Conservation (phyloP, 2,329 filamentous ascomycete genomes). For the Hypoxylon sp. region DNA sequence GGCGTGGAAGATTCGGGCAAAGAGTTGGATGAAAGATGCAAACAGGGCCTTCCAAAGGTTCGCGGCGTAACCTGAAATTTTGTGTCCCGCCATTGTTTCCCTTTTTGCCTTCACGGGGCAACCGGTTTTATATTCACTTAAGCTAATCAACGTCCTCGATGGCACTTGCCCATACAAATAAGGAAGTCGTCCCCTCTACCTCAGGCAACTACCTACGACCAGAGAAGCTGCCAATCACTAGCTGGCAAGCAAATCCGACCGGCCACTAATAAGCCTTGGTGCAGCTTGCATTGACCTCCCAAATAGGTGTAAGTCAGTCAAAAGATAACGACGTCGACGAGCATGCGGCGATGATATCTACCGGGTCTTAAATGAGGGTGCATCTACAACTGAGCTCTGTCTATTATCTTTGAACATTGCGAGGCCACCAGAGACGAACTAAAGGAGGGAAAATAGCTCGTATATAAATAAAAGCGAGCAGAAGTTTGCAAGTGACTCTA, state of each 20-base stretch:
- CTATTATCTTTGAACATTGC: conserved; percentile 8
- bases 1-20: conserved; percentile 47
- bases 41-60: conserved; percentile 52
- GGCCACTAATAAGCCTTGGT: conserved; percentile 6
- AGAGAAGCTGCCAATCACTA: conserved; percentile 15
- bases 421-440: neutral
- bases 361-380: conserved; percentile 9
- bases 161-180: conserved; percentile 1
- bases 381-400: conserved; percentile 23
- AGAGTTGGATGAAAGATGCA: conserved; percentile 51
- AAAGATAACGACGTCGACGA: conserved; percentile 2
- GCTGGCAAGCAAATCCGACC: conserved; percentile 4
- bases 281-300: conserved; percentile 23
- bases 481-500: conserved; percentile 5
- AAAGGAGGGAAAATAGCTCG: neutral
- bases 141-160: neutral
- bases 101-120: conserved; percentile 6
- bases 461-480: conserved; percentile 5
- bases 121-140: conserved; percentile 6
- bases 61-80: conserved; percentile 51
- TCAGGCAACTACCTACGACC: neutral
- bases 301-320: conserved; percentile 6
- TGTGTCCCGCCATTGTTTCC: conserved; percentile 51
- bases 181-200: conserved; percentile 13
- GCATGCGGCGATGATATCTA: conserved; percentile 12